These are phyloP conservation scores for Yamadazyma philogaea DNA, from an alignment of 805 yeast genomes.

Conservation along the genomic window DNA sequence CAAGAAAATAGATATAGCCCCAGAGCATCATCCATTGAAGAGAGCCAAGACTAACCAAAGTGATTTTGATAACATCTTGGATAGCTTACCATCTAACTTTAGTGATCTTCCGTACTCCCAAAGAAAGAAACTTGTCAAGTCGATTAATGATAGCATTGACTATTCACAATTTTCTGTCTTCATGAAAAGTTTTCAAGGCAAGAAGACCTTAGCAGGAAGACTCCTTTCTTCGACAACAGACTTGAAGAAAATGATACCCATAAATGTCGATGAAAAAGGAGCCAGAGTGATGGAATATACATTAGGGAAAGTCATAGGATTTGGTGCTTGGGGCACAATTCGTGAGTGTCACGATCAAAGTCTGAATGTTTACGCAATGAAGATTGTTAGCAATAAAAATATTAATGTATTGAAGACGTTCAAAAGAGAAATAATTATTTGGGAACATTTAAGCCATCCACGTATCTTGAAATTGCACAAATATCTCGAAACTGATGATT, in stretches of 20 bases:
- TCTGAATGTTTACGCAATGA: conserved; percentile 51
- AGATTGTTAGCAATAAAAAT: conserved; percentile 41
- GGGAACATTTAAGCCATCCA: conserved; percentile 67
- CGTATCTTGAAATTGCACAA: conserved; percentile 61
- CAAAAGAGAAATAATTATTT: conserved; percentile 67
- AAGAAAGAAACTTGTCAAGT: conserved; percentile 45
- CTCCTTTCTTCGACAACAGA: conserved; percentile 39
- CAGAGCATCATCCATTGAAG: conserved; percentile 3
- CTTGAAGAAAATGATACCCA: conserved; percentile 28
- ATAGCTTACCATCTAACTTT: conserved; percentile 51
- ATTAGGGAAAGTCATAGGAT: conserved; percentile 74
- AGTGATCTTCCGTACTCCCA: conserved; percentile 58
- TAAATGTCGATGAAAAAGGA: conserved; percentile 63
- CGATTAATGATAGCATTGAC: conserved; percentile 38
- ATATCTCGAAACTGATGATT: conserved; percentile 56
- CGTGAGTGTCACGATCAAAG: conserved; percentile 53
- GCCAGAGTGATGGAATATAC: conserved; percentile 59
- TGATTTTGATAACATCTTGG: conserved; percentile 38
- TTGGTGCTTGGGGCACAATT: conserved; percentile 88
- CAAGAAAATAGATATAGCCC: conserved; percentile 28
- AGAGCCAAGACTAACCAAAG: conserved; percentile 11
- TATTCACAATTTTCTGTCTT: conserved; percentile 42
- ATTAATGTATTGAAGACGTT: conserved; percentile 53
- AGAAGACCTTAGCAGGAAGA: conserved; percentile 41
- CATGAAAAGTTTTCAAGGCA: conserved; percentile 34